These are phyloP conservation scores for Cladosporium sp. DNA, from an alignment of 2,329 filamentous ascomycete genomes.

Conservation along the genomic window DNA sequence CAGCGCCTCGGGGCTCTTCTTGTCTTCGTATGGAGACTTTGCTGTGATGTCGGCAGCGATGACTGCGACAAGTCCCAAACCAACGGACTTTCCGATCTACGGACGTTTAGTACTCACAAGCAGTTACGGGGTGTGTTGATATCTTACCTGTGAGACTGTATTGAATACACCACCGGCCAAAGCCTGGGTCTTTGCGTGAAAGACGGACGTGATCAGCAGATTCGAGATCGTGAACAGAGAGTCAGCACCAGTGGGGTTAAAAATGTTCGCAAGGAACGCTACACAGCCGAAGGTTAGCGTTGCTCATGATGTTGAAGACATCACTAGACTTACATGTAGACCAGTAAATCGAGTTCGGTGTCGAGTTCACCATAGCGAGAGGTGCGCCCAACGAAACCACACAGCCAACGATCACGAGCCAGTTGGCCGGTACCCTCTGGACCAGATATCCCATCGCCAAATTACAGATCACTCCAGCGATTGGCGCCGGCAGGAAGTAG, in stretches of 20 bases:
- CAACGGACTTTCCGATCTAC: slow-evolving; percentile 47
- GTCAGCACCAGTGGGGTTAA: slow-evolving; percentile 50
- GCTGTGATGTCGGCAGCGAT: slow-evolving; percentile 38
- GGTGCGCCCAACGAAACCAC: slow-evolving; percentile 42
- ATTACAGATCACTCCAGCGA: slow-evolving; percentile 46
- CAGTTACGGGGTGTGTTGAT: too few species aligned
- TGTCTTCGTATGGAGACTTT: slow-evolving; percentile 30
- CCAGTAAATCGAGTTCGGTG: slow-evolving; percentile 53
- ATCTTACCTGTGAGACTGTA: slow-evolving; percentile 36
- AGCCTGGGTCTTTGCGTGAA: slow-evolving; percentile 45
- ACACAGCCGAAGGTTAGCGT: slow-evolving; percentile 22
- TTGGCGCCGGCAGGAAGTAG: slow-evolving; percentile 45
- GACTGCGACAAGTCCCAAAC: slow-evolving; percentile 43
- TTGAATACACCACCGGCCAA: slow-evolving; percentile 51
- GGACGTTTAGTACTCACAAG: background rate
- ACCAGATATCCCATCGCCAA: slow-evolving; percentile 51
- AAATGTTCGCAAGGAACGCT: slow-evolving; percentile 47
- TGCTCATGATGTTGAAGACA: background rate
- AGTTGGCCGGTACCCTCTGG: slow-evolving; percentile 48
- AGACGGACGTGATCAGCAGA: slow-evolving; percentile 46
- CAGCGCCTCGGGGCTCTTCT: slow-evolving; percentile 39
- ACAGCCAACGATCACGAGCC: slow-evolving; percentile 44
- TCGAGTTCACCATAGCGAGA: slow-evolving; percentile 50
- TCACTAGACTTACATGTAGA: slow-evolving; percentile 24
- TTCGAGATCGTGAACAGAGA: slow-evolving; percentile 48